A percentile compares a stretch with the other conserved stretches of the same genome.
phyloP scores from a whole-genome alignment of 2,329 filamentous ascomycete genomes.

The Cladosporium colombiae region DNA sequence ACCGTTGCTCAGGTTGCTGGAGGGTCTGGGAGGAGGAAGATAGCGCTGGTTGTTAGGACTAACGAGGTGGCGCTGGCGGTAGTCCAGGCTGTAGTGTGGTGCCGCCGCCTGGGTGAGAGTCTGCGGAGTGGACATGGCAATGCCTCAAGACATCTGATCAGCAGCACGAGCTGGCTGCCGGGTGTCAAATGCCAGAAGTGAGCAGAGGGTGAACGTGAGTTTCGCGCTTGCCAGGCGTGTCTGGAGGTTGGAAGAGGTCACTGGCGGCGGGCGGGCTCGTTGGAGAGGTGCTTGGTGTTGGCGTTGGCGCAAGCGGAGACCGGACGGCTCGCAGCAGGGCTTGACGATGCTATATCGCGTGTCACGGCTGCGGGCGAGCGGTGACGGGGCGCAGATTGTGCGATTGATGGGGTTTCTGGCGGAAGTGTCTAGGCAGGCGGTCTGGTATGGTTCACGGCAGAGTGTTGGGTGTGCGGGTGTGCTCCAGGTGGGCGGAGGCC shows the following conservation, averaged over 20 bases:
- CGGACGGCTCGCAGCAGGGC: constrained; percentile 4
- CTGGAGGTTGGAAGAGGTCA: background rate
- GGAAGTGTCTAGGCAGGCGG: background rate
- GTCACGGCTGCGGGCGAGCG: background rate
- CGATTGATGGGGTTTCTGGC: constrained; percentile 1
- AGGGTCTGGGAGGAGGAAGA: constrained; percentile 36
- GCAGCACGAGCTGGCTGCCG: constrained; percentile 17
- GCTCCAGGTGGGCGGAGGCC: constrained; percentile 1
- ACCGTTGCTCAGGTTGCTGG: constrained; percentile 36
- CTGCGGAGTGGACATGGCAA: constrained; percentile 35
- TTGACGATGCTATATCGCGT: constrained; percentile 16
- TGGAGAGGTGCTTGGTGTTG: constrained; percentile 4
- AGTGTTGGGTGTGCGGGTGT: too few relatives aligned
- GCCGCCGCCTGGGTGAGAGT: constrained; percentile 36
- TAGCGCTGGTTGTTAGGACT: constrained; percentile 34
- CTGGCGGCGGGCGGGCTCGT: constrained; percentile 6
- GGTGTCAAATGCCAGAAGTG: background rate
- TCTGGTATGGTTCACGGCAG: background rate
- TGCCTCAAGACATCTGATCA: constrained; percentile 21
- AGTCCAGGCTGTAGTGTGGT: constrained; percentile 33
- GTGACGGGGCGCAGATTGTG: background rate
- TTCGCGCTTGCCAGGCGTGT: background rate
- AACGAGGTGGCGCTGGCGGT: constrained; percentile 35
- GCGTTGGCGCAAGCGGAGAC: constrained; percentile 13
- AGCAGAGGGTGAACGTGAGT: background rate